Conservation (phyloP, 495 filamentous ascomycete species). For the Cercophora newfieldiana region DNA sequence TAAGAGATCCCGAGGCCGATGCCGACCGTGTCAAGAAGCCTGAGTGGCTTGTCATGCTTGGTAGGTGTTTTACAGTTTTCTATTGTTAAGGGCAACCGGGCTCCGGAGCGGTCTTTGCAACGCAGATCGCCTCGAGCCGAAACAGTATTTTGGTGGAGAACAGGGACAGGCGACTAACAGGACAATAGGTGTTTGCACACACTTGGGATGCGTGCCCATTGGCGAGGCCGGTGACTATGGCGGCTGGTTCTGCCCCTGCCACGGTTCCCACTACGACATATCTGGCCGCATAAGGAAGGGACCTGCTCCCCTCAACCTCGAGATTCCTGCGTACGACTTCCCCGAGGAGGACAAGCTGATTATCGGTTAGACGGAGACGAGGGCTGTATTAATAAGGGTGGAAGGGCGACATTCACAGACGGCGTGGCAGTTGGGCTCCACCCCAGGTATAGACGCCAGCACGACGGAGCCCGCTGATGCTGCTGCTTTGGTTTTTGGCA, state of each 20-base stretch:
- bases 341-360: slow-evolving; percentile 73
- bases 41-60: slow-evolving; percentile 99
- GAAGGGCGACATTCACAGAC: slow-evolving; percentile 19
- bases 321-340: slow-evolving; percentile 89
- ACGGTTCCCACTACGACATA: slow-evolving; percentile 99
- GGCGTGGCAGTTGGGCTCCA: slow-evolving; percentile 18
- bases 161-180: slow-evolving; percentile 18
- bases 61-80: slow-evolving; percentile 48
- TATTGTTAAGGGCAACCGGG: background rate
- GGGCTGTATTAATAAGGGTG: slow-evolving; percentile 27
- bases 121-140: background rate
- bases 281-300: slow-evolving; percentile 95
- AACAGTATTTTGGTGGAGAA: background rate
- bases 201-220: slow-evolving; percentile 98
- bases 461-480: slow-evolving; percentile 15
- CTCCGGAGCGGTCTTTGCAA: background rate
- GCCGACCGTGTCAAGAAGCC: slow-evolving; percentile 93
- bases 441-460: slow-evolving; percentile 25
- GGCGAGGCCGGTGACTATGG: slow-evolving; percentile 97
- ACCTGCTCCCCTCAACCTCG: slow-evolving; percentile 94
- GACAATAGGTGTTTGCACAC: slow-evolving; percentile 86
- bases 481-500: slow-evolving; percentile 20
- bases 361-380: slow-evolving; percentile 63
- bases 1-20: slow-evolving; percentile 91
- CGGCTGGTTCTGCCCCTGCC: slow-evolving; percentile 99